Evolutionary conservation across 2,329 filamentous ascomycete genomes (phyloP), one percentile per base, ranked within the genome.

Genomic region (Calonectria ilicicola): DNA sequence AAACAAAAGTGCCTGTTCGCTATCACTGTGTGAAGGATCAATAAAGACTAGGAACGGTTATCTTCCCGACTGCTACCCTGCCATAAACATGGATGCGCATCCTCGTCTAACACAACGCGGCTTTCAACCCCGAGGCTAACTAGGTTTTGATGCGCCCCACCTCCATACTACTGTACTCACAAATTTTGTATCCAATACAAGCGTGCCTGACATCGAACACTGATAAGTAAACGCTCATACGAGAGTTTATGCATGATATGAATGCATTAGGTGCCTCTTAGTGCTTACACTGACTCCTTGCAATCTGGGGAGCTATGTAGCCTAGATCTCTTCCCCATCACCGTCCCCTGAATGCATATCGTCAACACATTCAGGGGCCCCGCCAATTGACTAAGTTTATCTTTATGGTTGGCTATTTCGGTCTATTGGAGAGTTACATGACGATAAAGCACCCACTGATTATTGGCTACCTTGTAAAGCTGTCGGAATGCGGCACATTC

Each of bases 331-430:
- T 35, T 35, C 53, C 35, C 32, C 58, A 35, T 35, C 40, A 40
- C 58, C 6, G 15, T 46, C 29, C 58, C 58, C 58, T 40, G 38
- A 40, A 46, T 42, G 9, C 58, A 40, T 40, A 32, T 4, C 29
- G 29, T 32, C 29, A 32, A 12, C 27, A 5, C 38, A 35, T 38
- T 35, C 51, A 67, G 40, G 65, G 65, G 38, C 23, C 10, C 12
- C 6, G 49, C 26, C 40, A 19, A 5, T n/a, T 58, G 14, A 27
- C 56, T 60, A 32, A 58, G n/a, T 62, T 23, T 44, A 40, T 40
- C 21, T 46, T 44, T 42, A 60, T 68, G 65, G 51, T 68, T 68
- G 53, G 65, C 44, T 44, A 19, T 62, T 58, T 68, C 15, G 32
- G 7, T 21, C 29, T 62, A 62, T 62, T 40, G 42, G 17, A 38